Conservation (phyloP, 352 stramenopile genomes). For the Phytopythium cucurbitacearum region DNA sequence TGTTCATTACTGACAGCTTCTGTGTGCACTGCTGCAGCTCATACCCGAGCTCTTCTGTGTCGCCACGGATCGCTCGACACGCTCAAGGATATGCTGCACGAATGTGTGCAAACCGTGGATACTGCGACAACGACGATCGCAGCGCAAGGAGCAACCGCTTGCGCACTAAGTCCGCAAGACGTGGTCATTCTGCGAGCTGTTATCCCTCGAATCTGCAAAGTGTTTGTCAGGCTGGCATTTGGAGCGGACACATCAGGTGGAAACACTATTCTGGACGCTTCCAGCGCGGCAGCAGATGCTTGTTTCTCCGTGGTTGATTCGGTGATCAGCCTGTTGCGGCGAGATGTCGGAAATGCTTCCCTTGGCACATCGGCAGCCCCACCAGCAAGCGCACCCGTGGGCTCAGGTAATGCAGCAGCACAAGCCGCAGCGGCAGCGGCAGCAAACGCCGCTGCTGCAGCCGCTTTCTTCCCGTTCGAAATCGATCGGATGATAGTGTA, state of each 20-base stretch:
- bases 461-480: constrained; percentile 26
- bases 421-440: constrained; percentile 17
- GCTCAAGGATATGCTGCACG: constrained; percentile 1
- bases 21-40: background rate
- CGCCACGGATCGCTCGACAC: background rate
- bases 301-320: too few species aligned
- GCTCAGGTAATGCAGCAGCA: constrained; percentile 11
- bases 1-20: background rate
- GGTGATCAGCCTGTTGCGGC: too few species aligned
- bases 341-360: too few species aligned
- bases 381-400: constrained; percentile 2
- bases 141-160: background rate
- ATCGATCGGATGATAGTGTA: constrained; percentile 22
- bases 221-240: too few species aligned
- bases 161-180: constrained; percentile 10
- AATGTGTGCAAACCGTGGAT: background rate
- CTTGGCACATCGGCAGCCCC: background rate
- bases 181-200: too few species aligned
- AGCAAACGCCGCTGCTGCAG: constrained; percentile 14
- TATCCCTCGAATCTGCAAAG: too few species aligned
- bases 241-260: too few species aligned
- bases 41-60: background rate
- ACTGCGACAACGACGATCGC: background rate
- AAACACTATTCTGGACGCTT: too few species aligned
- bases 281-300: too few species aligned